These are phyloP conservation scores for Evernia prunastri DNA, from an alignment of 495 filamentous ascomycete genomes.

Conservation along the genomic window DNA sequence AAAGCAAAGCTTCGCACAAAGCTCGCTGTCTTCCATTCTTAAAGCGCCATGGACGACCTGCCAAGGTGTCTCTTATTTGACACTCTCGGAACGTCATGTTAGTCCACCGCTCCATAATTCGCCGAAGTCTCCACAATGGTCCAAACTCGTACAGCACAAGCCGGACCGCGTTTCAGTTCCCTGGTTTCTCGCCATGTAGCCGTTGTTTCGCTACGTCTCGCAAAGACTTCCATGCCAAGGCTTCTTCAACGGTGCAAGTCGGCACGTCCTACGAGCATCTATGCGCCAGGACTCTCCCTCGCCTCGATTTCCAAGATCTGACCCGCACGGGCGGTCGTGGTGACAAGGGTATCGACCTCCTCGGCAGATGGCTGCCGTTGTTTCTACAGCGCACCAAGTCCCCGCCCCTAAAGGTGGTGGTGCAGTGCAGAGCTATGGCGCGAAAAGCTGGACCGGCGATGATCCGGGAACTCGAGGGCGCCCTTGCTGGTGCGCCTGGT, in stretches of 20 bases:
- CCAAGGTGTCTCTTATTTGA: not conserved
- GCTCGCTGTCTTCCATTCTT: not conserved
- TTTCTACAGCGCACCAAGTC: slow-evolving; percentile 23
- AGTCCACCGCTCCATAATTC: not conserved
- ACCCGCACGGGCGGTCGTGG: slow-evolving; percentile 64
- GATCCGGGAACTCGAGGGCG: slow-evolving; percentile 80
- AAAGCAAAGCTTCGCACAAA: not conserved
- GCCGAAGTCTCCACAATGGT: not conserved
- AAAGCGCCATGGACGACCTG: not conserved
- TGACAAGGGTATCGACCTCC: slow-evolving; percentile 78
- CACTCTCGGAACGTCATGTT: not conserved
- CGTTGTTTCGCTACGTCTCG: slow-evolving; percentile 64
- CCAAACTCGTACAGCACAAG: not conserved
- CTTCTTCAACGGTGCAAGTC: slow-evolving; percentile 37
- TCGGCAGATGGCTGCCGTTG: slow-evolving; percentile 71
- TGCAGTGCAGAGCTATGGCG: slow-evolving; percentile 74
- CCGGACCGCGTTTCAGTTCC: slow-evolving; percentile 28
- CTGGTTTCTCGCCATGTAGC: slow-evolving; percentile 51
- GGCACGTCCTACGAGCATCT: slow-evolving; percentile 68
- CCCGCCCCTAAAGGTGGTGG: slow-evolving; percentile 53
- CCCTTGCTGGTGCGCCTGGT: slow-evolving; percentile 61
- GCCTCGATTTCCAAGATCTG: slow-evolving; percentile 55
- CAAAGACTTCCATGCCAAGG: slow-evolving; percentile 53
- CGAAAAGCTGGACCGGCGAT: slow-evolving; percentile 54
- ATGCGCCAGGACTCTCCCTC: slow-evolving; percentile 53